Evolutionary conservation across 73 alveolate genomes (phyloP).

Genomic region (Urostyla sp.): DNA sequence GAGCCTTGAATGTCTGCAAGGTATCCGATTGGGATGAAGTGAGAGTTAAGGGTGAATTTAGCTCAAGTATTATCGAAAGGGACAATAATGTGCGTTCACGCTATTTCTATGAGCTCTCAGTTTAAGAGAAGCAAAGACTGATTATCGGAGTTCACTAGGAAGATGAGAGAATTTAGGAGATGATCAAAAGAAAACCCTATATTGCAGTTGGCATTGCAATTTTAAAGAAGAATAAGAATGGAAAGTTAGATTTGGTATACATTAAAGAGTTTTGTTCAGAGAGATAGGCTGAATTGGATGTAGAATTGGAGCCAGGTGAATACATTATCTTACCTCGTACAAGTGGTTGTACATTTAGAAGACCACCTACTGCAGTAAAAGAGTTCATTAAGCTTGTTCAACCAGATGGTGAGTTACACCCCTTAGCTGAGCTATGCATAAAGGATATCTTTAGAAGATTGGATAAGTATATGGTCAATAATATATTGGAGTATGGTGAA

Average conservation of each 20-base stretch:
- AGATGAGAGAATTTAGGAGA: conserved; percentile 80
- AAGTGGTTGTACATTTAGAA: conserved; percentile 60
- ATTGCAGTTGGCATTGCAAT: conserved; percentile 75
- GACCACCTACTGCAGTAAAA: conserved; percentile 49
- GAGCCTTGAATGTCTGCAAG: conserved; percentile 64
- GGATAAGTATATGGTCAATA: conserved; percentile 69
- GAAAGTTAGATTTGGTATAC: conserved; percentile 47
- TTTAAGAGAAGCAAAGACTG: conserved; percentile 38
- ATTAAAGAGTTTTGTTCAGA: conserved; percentile 58
- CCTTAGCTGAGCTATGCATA: conserved; percentile 37
- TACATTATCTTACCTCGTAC: conserved; percentile 65
- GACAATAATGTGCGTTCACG: conserved; percentile 40
- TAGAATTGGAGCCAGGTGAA: conserved; percentile 62
- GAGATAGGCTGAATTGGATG: conserved; percentile 53
- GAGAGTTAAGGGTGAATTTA: conserved; percentile 72
- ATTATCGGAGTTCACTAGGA: conserved; percentile 81
- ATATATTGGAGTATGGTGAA: conserved; percentile 69
- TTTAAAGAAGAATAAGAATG: conserved; percentile 54
- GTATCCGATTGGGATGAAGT: conserved; percentile 65
- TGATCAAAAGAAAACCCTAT: conserved; percentile 69
- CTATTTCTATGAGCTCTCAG: conserved; percentile 53
- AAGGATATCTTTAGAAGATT: conserved; percentile 81
- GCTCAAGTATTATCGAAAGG: neutral
- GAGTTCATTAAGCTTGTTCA: conserved; percentile 38
- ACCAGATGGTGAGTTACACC: conserved; percentile 16